Base-by-base conservation (phyloP, 352 stramenopile genomes). In the Phytopythium montanum region DNA sequence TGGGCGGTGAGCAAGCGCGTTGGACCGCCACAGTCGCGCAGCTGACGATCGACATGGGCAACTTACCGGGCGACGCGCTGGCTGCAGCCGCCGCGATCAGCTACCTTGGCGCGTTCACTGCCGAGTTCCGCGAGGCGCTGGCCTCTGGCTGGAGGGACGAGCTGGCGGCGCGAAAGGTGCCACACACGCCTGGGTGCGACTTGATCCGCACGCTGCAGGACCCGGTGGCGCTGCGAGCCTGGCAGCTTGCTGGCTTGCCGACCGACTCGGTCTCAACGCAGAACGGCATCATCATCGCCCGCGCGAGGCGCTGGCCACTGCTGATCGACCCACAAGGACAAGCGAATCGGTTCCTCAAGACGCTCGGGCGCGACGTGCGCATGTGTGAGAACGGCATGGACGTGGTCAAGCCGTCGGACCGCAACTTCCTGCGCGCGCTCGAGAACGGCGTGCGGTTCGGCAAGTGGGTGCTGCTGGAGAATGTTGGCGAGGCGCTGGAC, bases 331-430 rank as follows among this genome's bases (percentile, higher is more conserved):
- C 92, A 0, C 92, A 98, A 61, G 92, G 92, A 0, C 92, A 98
- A 72, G 92, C 88, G 0, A 98, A 98, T 56, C 79, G 89, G 0
- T 98, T 96, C 65, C 93, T 98, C 70, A 98, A 98, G 69, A 97
- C 94, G 36, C 75, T 98, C 3, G 87, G 87, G 5, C 81, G 85
- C 16, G 88, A 97, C 6, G 93, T 90, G 29, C 82, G 94, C 33
- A 75, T 85, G 21, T 92, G 81, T 0, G 87, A 95, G 51, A 93
- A 94, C 61, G 87, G 87, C 2, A 76, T 95, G 38, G 86, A 95
- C 19, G 85, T 95, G 7, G 81, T 93, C 50, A 94, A 96, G 44
- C 67, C 88, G 46, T 90, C 82, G 0, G 86, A 94, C 53, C 92
- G 91, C 29, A 72, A 79, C 13, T 94, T 95, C 36, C 60, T 95